Conservation (phyloP, 106 monocot genomes). For the Ottelia alismoides region DNA sequence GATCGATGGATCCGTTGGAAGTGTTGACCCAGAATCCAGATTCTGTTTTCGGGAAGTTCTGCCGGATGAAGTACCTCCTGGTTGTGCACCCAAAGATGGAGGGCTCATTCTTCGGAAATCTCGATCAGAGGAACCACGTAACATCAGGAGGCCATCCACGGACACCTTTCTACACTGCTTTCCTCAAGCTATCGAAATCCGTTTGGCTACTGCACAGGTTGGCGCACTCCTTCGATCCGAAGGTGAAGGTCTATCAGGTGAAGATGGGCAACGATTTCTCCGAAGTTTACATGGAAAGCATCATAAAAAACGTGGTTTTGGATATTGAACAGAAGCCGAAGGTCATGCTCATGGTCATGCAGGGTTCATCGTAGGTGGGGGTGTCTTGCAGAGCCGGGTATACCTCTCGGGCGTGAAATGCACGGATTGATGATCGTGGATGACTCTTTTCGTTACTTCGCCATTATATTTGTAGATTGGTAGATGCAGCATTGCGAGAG, state of each 20-base stretch:
- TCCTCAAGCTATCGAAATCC: constrained; percentile 63
- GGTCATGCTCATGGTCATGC: constrained; percentile 80
- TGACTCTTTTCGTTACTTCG: no score
- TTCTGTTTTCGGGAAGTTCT: constrained; percentile 78
- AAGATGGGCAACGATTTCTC: constrained; percentile 51
- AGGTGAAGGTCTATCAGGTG: constrained; percentile 55
- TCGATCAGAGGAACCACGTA: constrained; percentile 76
- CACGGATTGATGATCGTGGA: constrained; percentile 31
- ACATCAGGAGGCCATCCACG: constrained; percentile 66
- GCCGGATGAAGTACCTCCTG: constrained; percentile 48
- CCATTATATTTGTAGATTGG: no score
- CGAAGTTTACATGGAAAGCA: constrained; percentile 70
- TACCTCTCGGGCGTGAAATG: constrained; percentile 48
- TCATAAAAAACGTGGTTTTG: constrained; percentile 35
- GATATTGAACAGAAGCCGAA: constrained; percentile 29
- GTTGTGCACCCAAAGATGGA: constrained; percentile 72
- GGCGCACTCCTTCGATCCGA: constrained; percentile 64
- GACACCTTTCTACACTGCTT: constrained; percentile 79
- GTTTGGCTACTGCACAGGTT: constrained; percentile 77
- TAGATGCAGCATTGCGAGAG: no score
- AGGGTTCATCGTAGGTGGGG: constrained; percentile 62
- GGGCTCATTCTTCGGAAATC: constrained; percentile 69
- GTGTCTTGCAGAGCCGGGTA: constrained; percentile 56
- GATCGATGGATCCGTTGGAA: constrained; percentile 62
- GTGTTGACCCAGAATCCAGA: constrained; percentile 67